Base-by-base conservation (phyloP, 176 grass and related monocot genomes). In the Aegilops sharonensis region DNA sequence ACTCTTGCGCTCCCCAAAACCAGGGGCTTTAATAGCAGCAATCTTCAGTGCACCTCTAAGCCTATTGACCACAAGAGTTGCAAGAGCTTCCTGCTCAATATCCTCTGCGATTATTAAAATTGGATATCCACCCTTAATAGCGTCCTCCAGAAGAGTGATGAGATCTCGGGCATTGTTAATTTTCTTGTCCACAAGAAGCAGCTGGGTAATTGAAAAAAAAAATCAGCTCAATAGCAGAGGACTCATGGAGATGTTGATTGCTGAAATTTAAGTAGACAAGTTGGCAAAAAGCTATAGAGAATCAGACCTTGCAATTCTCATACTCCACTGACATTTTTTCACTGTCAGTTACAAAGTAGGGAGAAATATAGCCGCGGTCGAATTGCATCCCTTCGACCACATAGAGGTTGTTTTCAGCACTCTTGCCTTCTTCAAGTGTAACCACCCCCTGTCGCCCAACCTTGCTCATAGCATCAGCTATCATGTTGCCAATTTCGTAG, bases 51-150 rank as follows among this genome's bases (percentile, higher is more conserved):
- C 91, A 59, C 89, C 93, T 80, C 91, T 92, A 82, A 95, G 88
- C 84, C 92, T 93, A 61, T 95, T 93, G 37, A 95, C 87, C 54
- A 95, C 90, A 60, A 95, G 91, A 5, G 91, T 95, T 27, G 93
- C 90, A 52, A 95, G 86, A 85, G 93, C 93, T 82, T 95, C 94
- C 89, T 92, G 89, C 79, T 95, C 93, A 76, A 95, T 90, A 54
- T 95, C 93, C 68, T 93, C 93, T 1, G 93, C 89, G 1, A 95
- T 71, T 29, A 95, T 93, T 39, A 95, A 18, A 78, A 95, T 45
- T 54, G 93, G 87, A 83, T 93, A 83, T 61, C 81, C 89, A 75
- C 75, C 52, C 74, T 82, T 91, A 68, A 95, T 86, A 68, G 89
- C 84, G 0, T 92, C 87, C 80, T 93, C 91, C 52, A 93, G 65